Conservation (phyloP, 2,329 filamentous ascomycete species). For the Diaporthe citrichinensis region DNA sequence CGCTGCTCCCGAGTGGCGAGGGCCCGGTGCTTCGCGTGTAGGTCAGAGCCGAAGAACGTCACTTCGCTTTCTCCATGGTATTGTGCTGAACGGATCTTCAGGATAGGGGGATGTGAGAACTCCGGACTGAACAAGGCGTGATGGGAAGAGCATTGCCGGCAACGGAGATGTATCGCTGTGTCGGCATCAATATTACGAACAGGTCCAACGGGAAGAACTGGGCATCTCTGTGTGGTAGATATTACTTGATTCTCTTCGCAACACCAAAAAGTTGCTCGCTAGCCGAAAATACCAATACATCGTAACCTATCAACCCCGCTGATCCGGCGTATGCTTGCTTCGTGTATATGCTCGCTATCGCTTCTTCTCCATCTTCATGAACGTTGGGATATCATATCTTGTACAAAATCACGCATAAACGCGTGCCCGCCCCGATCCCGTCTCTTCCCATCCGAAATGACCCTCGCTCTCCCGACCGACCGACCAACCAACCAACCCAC, state of each 20-base stretch:
- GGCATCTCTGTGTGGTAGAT: background rate
- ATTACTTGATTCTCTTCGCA: background rate
- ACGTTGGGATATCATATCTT: conserved; percentile 25
- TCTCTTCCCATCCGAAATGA: background rate
- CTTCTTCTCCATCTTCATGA: conserved; percentile 2
- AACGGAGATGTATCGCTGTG: background rate
- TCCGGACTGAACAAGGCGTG: background rate
- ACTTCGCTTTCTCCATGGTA: background rate
- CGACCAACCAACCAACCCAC: background rate
- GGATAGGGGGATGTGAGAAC: no score
- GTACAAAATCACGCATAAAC: conserved; percentile 1
- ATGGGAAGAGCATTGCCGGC: no score
- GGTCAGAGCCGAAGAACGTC: background rate
- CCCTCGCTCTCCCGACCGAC: background rate
- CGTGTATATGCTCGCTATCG: conserved; percentile 15
- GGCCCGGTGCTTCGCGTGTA: background rate
- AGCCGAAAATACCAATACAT: conserved; percentile 25
- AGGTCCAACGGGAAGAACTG: background rate
- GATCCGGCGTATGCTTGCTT: conserved; percentile 17
- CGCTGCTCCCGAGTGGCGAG: no score
- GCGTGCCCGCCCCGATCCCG: background rate
- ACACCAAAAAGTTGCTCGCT: background rate
- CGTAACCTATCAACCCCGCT: background rate
- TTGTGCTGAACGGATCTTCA: background rate
- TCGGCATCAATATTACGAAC: background rate